Evolutionary conservation across 495 filamentous ascomycete genomes (phyloP).

Genomic region (Parathielavia appendiculata): DNA sequence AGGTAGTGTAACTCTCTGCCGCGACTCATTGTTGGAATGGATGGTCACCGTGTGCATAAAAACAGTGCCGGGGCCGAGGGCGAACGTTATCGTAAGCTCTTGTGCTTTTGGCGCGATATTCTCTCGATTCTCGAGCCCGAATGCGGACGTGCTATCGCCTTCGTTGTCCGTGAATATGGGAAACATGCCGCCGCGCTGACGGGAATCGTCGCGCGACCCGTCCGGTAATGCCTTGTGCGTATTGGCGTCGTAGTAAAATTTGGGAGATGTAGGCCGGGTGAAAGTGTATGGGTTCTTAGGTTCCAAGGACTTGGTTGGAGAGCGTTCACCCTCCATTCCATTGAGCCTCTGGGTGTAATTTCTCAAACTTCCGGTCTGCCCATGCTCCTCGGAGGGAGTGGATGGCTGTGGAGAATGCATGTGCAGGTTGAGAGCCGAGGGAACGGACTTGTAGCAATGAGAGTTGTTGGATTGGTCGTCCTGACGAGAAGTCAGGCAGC

Average conservation of each 20-base stretch:
- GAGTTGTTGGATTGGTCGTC: constrained; percentile 1
- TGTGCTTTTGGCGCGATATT: neutral
- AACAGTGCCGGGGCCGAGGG: neutral
- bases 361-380: neutral
- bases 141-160: neutral
- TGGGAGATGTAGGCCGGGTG: neutral
- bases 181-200: neutral
- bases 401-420: neutral
- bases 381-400: neutral
- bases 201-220: neutral
- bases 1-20: too few species aligned
- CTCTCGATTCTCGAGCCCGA: neutral
- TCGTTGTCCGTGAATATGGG: neutral
- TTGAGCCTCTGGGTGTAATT: neutral
- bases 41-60: neutral
- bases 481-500: neutral
- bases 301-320: neutral
- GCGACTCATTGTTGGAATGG: too few species aligned
- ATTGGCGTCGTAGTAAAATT: neutral
- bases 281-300: neutral
- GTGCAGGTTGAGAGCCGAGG: neutral
- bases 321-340: neutral
- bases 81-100: neutral
- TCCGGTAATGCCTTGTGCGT: neutral
- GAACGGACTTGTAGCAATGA: constrained; percentile 1